Conservation (phyloP, 2,329 filamentous ascomycete genomes). For the Aspergillus unguis region DNA sequence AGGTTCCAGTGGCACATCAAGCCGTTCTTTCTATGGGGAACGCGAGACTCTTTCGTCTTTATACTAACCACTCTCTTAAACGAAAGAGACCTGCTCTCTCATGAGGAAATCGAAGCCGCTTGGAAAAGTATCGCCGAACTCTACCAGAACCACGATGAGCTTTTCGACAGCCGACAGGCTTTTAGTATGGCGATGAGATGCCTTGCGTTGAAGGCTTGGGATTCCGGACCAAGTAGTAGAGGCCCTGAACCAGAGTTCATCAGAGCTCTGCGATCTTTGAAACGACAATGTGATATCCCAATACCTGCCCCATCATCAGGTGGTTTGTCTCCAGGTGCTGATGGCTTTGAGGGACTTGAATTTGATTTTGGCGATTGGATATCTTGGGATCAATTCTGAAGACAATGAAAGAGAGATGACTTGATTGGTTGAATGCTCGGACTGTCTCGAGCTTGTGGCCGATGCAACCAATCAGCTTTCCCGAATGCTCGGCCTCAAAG, state of each 20-base stretch:
- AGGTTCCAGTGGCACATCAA: constrained; percentile 45
- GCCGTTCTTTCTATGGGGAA: constrained; percentile 50
- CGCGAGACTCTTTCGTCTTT: constrained; percentile 31
- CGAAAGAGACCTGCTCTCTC: constrained; percentile 1
- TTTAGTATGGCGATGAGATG: neutral
- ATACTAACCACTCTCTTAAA: constrained; percentile 13
- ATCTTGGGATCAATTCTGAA: neutral
- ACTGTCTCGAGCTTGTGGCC: too few species aligned
- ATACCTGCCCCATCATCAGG: neutral
- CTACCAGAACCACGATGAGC: constrained; percentile 43
- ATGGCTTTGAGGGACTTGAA: neutral
- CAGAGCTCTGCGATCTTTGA: neutral
- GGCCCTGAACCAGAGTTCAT: neutral
- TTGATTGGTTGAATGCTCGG: too few species aligned
- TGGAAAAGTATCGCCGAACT: constrained; percentile 45
- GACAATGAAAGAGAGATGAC: too few species aligned
- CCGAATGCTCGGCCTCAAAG: too few species aligned
- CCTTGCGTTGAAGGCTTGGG: neutral
- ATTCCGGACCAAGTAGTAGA: neutral
- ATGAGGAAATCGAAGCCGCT: constrained; percentile 25
- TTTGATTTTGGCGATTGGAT: neutral
- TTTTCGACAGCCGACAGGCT: constrained; percentile 24
- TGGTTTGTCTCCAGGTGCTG: neutral
- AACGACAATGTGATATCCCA: neutral
- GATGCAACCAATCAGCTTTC: too few species aligned